phyloP scores from a whole-genome alignment of 495 filamentous ascomycete genomes.

The Xylaria acuta region DNA sequence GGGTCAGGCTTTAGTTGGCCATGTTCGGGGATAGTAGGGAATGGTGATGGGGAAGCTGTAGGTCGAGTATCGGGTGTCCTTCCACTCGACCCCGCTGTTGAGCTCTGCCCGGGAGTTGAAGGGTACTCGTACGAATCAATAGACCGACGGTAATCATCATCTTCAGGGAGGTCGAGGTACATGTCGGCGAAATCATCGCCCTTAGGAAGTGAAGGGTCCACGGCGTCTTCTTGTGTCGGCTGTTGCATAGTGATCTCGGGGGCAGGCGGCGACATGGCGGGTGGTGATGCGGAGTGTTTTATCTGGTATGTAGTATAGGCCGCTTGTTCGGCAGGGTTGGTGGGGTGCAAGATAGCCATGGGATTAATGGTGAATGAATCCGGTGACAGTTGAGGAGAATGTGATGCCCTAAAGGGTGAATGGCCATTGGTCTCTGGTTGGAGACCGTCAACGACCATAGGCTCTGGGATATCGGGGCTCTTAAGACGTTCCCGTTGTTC shows the following conservation, averaged over 20 bases:
- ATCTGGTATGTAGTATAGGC: slow-evolving; percentile 51
- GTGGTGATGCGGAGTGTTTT: slow-evolving; percentile 46
- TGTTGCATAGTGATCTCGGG: slow-evolving; percentile 38
- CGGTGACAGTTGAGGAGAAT: slow-evolving; percentile 39
- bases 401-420: slow-evolving; percentile 33
- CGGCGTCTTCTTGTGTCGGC: slow-evolving; percentile 28
- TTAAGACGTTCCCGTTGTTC: slow-evolving; percentile 40
- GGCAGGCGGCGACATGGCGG: slow-evolving; percentile 27
- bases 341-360: slow-evolving; percentile 55
- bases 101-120: slow-evolving; percentile 48
- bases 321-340: slow-evolving; percentile 48
- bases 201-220: slow-evolving; percentile 13
- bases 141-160: slow-evolving; percentile 38
- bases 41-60: slow-evolving; percentile 48
- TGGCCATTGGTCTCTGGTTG: slow-evolving; percentile 29
- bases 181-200: slow-evolving; percentile 40
- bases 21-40: slow-evolving; percentile 29
- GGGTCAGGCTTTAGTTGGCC: slow-evolving; percentile 35
- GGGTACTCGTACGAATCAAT: slow-evolving; percentile 45
- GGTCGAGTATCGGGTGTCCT: slow-evolving; percentile 52
- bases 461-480: slow-evolving; percentile 44
- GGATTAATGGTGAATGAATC: slow-evolving; percentile 43
- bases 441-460: slow-evolving; percentile 38
- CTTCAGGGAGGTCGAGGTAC: slow-evolving; percentile 41
- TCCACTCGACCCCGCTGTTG: slow-evolving; percentile 47